Conservation (phyloP, 306 rosid species). For the Trifolium pratense region DNA sequence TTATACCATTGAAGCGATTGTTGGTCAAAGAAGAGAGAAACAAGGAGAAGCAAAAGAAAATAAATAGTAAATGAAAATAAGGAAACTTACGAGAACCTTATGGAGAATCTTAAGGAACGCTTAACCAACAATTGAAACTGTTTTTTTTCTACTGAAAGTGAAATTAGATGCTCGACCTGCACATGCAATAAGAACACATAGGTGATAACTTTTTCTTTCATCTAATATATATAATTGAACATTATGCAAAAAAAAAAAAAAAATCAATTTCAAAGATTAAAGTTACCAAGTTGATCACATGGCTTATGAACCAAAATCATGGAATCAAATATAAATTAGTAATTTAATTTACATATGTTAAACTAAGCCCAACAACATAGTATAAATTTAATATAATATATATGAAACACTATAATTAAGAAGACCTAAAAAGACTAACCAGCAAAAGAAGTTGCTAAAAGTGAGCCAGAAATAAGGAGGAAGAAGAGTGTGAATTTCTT, state of each 20-base stretch:
- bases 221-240: background rate
- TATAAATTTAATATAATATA: conserved; percentile 22
- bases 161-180: conserved; percentile 59
- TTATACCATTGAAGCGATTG: too few species aligned
- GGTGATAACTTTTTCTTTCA: background rate
- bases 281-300: conserved; percentile 42
- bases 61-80: too few species aligned
- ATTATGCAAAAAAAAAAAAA: conserved; percentile 4
- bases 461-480: conserved; percentile 58
- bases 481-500: conserved; percentile 52
- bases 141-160: too few species aligned
- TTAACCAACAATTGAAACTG: too few species aligned
- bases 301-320: conserved; percentile 35
- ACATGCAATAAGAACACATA: conserved; percentile 36
- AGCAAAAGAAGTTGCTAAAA: conserved; percentile 71
- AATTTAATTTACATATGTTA: conserved; percentile 27
- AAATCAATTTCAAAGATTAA: conserved; percentile 5
- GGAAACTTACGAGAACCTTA: too few species aligned
- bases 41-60: too few species aligned
- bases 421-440: conserved; percentile 54
- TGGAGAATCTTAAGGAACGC: too few species aligned
- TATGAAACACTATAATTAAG: conserved; percentile 33
- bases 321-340: conserved; percentile 35
- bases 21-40: too few species aligned
- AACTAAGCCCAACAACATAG: conserved; percentile 4